Base-by-base conservation (phyloP, 495 filamentous ascomycete genomes). In the Podospora pseudocomata region DNA sequence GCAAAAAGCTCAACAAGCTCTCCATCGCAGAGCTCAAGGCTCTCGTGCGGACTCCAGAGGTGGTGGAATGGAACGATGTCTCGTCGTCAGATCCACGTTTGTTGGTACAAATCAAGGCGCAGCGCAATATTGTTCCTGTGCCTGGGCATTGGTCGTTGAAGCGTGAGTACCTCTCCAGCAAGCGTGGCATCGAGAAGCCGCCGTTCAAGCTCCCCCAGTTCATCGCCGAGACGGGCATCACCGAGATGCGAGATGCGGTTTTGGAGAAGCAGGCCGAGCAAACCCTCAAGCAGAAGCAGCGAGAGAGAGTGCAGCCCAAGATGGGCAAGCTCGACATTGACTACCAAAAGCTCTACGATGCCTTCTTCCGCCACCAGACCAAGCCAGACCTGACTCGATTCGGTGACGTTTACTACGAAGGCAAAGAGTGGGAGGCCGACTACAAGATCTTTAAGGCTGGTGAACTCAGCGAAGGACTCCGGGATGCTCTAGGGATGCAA, bases 281-380 rank as follows among this genome's bases (percentile, higher is more conserved):
- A 63, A 88, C 86, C 16, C 82, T 99, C 69, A 97, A 97, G 77
- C 92, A 96, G 76, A 97, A 97, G 75, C 94, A 97, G 81, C 85
- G 95, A 55, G 95, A 98, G 76, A 86, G 95, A 65, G 95, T 99
- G 11, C 90, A 93, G 69, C 93, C 93, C 0, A 99, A 99, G 79
- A 96, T 97, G 90, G 95, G 95, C 68, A 96, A 94, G 74, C 82
- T 99, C 62, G 95, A 99, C 73, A 97, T 99, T 68, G 96, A 99
- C 79, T 99, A 98, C 76, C 92, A 96, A 75, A 97, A 95, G 76
- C 86, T 98, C 30, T 97, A 97, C 76, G 95, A 97, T 75, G 95
- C 95, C 6, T 99, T 99, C 80, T 99, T 98, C 83, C 86, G 93
- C 28, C 96, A 95, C 74, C 95, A 99, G 78, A 96, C 92, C 49